Evolutionary conservation across 1,139 yeast species (phyloP), one percentile per base, ranked within the genome.

Genomic region (Petasospora fabianii): DNA sequence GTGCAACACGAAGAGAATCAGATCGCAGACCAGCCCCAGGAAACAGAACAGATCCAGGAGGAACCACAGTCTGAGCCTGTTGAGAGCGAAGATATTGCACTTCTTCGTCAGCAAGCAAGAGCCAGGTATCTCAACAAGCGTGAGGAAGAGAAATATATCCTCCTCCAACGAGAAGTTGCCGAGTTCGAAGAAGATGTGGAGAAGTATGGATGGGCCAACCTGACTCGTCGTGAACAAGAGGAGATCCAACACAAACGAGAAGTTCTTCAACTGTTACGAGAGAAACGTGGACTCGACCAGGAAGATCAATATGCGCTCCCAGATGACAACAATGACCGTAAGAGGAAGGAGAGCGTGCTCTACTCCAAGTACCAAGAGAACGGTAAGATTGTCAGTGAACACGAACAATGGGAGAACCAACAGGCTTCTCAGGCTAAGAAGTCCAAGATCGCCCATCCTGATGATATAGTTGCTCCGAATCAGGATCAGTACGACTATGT

Each of bases 401-500:
- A 66, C 34, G 71, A 69, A 35, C 71, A 68, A 38, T 84, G 94
- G 94, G 92, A 82, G 53, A 53, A 60, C 3, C 79, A 77, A 20
- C 90, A 84, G 54, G 60, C 73, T 15, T 56, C 65, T n/a, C 71
- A 73, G 44, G 82, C 83, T 0, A 61, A 49, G 50, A 65, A 39
- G 35, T 18, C 51, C 26, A 56, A 55, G 32, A 51, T 57, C 6
- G 42, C 46, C n/a, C 66, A 62, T 27, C 60, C 69, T 3, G 80
- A 75, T 51, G 74, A 71, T 30, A 71, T 77, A 19, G 57, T 63
- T 24, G 58, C 73, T 2, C 68, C 73, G 0, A 69, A 68, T 14
- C 67, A 68, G n/a, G 68, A 73, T 6, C 66, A 79, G 27, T 85
- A 84, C 54, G 95, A 86, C 20, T 88, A 75, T 59, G 96, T 88